Base-by-base conservation (phyloP, 495 filamentous ascomycete species). In the Neurospora sp. region DNA sequence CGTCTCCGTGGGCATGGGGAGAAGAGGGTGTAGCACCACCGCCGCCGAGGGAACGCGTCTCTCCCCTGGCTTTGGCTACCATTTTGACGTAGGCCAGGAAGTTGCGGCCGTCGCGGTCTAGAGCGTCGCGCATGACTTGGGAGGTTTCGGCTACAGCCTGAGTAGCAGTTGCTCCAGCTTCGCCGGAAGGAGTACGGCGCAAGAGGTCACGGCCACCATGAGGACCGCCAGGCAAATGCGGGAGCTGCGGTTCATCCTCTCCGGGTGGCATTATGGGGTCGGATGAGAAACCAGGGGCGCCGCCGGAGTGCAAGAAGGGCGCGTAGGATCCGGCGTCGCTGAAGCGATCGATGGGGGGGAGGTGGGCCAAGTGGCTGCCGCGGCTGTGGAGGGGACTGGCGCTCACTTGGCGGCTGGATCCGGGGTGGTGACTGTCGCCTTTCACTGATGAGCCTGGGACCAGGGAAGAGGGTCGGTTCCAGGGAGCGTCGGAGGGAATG, bases 11-110 rank as follows among this genome's bases (percentile, higher is more conserved):
- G 48, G 48, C 48, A 24, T 59, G 21, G 48, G 43, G 10, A 39
- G 38, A 39, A 39, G 38, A 45, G n/a, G 43, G 43, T 45, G n/a
- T 21, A 21, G 38, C 38, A 39, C 10, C 38, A 9, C 48, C 48
- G 11, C 48, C 54, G 15, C 15, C 54, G 15, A 66, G 28, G 54
- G 28, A 34, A 9, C 28, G 54, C 2, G 54, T 34, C n/a, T 81
- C 81, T 9, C 84, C 86, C 39, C 79, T 78, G 19, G 79, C 76
- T 38, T 73, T 76, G 11, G 82, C 79, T 6, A 76, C 74, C n/a
- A 78, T 73, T 9, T 86, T 83, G 19, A 92, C 84, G 77, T 90
- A 93, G 74, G 88, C 87, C 31, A 82, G 69, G 74, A 85, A 85
- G 37, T 82, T 84, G n/a, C 40, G 73, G n/a, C 82, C 80, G 69